Evolutionary conservation across 108 stramenopile species (phyloP).

Genomic region (Halocafeteria seosinensis): DNA sequence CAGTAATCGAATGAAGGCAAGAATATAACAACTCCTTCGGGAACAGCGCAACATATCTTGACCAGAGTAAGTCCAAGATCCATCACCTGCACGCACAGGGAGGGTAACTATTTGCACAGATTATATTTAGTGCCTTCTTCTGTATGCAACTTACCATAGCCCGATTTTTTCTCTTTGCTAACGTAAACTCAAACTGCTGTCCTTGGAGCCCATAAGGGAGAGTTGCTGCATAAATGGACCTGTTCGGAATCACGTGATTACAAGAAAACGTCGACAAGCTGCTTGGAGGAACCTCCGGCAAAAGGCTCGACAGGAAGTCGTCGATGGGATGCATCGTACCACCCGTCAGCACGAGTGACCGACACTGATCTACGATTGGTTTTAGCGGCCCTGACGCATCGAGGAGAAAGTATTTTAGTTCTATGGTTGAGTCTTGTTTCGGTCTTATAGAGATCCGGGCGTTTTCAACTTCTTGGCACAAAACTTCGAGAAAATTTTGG

Average conservation of each 20-base stretch:
- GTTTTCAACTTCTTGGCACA: too few species aligned
- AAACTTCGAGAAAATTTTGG: too few species aligned
- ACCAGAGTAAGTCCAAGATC: too few species aligned
- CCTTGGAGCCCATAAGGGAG: conserved; percentile 35
- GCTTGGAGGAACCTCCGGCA: conserved; percentile 16
- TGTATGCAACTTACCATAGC: too few species aligned
- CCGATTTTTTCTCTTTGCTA: conserved; percentile 41
- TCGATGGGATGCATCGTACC: conserved; percentile 81
- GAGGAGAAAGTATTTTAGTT: conserved; percentile 50
- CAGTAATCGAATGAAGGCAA: conserved; percentile 77
- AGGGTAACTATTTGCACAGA: too few species aligned
- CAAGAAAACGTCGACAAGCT: conserved; percentile 66
- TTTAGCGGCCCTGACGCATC: conserved; percentile 58
- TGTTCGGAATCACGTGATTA: conserved; percentile 68
- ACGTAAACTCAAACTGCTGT: conserved; percentile 57
- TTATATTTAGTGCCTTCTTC: too few species aligned
- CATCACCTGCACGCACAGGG: too few species aligned
- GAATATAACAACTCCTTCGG: conserved; percentile 78
- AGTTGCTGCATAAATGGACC: conserved; percentile 36
- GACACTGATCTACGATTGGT: conserved; percentile 54
- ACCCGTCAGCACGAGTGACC: conserved; percentile 77
- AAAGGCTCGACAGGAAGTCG: conserved; percentile 65
- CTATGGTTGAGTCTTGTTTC: too few species aligned
- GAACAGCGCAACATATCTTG: too few species aligned
- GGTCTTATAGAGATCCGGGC: too few species aligned